Conservation (phyloP, 2,329 filamentous ascomycete species). For the Botrytis galanthina region DNA sequence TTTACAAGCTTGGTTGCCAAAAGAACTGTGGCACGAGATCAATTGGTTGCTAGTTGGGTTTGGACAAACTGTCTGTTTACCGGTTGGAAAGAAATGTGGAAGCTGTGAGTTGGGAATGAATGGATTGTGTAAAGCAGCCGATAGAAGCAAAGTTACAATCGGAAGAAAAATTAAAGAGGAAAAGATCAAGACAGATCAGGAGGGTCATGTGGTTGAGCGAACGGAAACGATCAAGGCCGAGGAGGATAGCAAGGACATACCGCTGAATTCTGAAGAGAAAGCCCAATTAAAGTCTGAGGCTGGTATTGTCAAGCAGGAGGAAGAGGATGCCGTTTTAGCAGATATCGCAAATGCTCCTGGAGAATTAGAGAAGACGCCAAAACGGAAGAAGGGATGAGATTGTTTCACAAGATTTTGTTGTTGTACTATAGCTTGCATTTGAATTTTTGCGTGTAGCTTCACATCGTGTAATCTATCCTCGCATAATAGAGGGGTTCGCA, state of each 20-base stretch:
- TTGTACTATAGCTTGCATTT: background rate
- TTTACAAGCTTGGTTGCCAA: constrained; percentile 66
- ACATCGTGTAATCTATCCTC: background rate
- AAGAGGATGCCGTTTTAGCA: constrained; percentile 18
- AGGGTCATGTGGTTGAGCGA: constrained; percentile 36
- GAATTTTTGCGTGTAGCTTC: too few relatives aligned
- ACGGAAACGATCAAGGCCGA: constrained; percentile 40
- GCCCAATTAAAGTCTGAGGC: background rate
- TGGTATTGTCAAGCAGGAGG: background rate
- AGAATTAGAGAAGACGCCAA: constrained; percentile 21
- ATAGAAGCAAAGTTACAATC: constrained; percentile 60
- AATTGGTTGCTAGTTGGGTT: constrained; percentile 72
- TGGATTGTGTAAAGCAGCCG: constrained; percentile 73
- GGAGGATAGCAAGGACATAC: constrained; percentile 23
- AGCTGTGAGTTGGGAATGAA: constrained; percentile 76
- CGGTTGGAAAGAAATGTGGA: constrained; percentile 69
- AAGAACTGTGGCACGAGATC: constrained; percentile 70
- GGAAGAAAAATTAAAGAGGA: constrained; percentile 52
- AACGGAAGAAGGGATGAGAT: constrained; percentile 11
- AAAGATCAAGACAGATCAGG: constrained; percentile 38
- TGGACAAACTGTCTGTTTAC: constrained; percentile 68
- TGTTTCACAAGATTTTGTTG: background rate
- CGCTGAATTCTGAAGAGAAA: constrained; percentile 15
- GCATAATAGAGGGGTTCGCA: background rate
- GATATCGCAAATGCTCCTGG: constrained; percentile 27